Evolutionary conservation across 345 rosid genomes (phyloP).

Genomic region (Leavenworthia alabamica): DNA sequence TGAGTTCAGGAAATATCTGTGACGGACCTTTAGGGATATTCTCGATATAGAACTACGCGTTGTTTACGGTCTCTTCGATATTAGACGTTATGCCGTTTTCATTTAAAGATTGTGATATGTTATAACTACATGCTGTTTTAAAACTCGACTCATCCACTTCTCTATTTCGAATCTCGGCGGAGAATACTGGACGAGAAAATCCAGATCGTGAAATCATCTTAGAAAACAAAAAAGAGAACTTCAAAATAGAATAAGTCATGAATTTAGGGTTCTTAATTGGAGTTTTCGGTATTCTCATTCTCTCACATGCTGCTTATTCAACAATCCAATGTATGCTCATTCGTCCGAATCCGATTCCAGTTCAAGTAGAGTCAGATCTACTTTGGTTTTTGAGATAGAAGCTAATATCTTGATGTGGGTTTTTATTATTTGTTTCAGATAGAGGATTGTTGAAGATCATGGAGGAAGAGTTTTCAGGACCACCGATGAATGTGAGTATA

Average conservation of each 20-base stretch:
- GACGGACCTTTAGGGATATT: background rate
- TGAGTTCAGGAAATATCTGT: background rate
- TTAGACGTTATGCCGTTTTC: background rate
- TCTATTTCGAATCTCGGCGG: conserved; percentile 4
- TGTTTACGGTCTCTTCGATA: background rate
- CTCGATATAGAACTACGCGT: background rate
- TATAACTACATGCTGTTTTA: conserved; percentile 14
- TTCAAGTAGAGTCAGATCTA: background rate
- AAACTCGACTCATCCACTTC: background rate
- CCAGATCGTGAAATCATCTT: conserved; percentile 17
- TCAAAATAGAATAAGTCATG: conserved; percentile 23
- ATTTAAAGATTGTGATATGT: background rate
- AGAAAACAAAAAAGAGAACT: background rate
- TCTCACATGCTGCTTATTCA: conserved; percentile 87
- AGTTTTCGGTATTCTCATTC: conserved; percentile 54
- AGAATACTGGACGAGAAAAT: conserved; percentile 5
- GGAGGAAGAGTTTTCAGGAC: conserved; percentile 84
- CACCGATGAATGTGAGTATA: conserved; percentile 58
- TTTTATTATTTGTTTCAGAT: conserved; percentile 40
- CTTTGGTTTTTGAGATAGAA: background rate
- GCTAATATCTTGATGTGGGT: conserved; percentile 7
- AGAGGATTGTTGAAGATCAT: conserved; percentile 83
- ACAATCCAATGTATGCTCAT: conserved; percentile 62
- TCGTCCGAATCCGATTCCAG: background rate
- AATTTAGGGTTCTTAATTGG: conserved; percentile 59